These are phyloP conservation scores for Athelia psychrophila DNA, from an alignment of 1,284 basidiomycete species.

Conservation along the genomic window DNA sequence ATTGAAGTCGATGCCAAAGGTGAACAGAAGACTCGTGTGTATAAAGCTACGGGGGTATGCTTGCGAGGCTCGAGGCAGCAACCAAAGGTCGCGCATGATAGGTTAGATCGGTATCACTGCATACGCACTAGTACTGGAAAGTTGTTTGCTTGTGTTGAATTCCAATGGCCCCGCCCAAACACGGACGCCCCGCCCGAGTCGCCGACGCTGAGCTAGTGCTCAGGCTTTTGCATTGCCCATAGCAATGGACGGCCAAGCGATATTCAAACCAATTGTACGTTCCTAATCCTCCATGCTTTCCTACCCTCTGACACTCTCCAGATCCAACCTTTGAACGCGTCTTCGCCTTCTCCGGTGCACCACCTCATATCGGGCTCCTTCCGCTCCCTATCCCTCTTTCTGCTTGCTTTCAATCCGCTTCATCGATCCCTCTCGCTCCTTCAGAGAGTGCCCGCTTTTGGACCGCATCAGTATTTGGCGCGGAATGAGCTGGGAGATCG, in stretches of 20 bases:
- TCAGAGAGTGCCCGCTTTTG: conserved; percentile 37
- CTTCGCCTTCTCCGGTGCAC: not conserved
- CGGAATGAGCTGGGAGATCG: conserved; percentile 26
- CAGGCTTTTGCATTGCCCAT: no score
- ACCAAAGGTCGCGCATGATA: no score
- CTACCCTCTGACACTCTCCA: not conserved
- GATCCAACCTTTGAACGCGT: not conserved
- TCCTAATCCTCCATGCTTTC: not conserved
- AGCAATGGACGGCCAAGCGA: not conserved
- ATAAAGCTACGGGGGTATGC: no score
- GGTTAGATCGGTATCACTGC: no score
- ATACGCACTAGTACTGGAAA: no score
- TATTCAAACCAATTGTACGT: not conserved
- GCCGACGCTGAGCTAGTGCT: no score
- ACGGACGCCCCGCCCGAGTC: no score
- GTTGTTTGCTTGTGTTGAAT: no score
- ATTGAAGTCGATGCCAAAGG: no score
- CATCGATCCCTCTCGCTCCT: conserved; percentile 36
- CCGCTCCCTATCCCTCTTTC: conserved; percentile 43
- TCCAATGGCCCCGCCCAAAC: no score
- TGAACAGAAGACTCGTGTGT: no score
- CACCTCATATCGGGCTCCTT: conserved; percentile 44
- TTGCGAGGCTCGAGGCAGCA: no score
- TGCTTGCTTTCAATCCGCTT: conserved; percentile 39
- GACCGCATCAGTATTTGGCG: conserved; percentile 47